Base-by-base conservation (phyloP, 495 filamentous ascomycete genomes). In the Amorphotheca resinae region DNA sequence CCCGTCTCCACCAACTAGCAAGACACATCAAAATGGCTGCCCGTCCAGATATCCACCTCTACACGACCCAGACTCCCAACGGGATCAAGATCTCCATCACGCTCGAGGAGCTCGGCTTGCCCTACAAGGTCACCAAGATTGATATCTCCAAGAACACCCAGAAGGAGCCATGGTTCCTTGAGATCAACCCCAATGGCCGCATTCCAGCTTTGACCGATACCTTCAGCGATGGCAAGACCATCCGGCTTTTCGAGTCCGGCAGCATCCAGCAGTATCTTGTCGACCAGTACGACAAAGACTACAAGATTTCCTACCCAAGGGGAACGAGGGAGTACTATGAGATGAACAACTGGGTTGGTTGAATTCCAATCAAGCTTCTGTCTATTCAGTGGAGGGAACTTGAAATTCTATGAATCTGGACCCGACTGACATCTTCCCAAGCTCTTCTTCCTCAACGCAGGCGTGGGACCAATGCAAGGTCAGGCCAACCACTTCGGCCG, bases 121-220 rank as follows among this genome's bases (percentile, higher is more conserved):
- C 78, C 32, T 89, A 86, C 50, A 69, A 75, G 53, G 67, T 77
- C 23, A 72, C 79, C 44, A 73, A 70, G 26, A 78, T 95, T 52
- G 71, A 80, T 18, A 68, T 95, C 32, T 59, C 55, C 49, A 83
- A 81, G 53, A 82, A 86, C 51, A 66, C 58, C 5, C 88, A 95
- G 54, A 95, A 91, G 49, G 68, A 70, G 44, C 69, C 65, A 1
- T 93, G 84, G 84, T 95, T 89, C 66, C 72, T 93, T 31, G 77
- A 76, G 28, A 91, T 95, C 61, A 94, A 94, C 64, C 88, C 88
- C 41, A 94, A 95, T 56, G 88, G 88, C 51, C 84, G 89, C 44
- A 93, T 95, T 52, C 88, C 88, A n/a, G 88, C 88, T 12, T 52
- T 95, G 18, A 88, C 82, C 18, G 89, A 95, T 59, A 76, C 71